Conservation (phyloP, 345 rosid genomes). For the Angophora floribunda region DNA sequence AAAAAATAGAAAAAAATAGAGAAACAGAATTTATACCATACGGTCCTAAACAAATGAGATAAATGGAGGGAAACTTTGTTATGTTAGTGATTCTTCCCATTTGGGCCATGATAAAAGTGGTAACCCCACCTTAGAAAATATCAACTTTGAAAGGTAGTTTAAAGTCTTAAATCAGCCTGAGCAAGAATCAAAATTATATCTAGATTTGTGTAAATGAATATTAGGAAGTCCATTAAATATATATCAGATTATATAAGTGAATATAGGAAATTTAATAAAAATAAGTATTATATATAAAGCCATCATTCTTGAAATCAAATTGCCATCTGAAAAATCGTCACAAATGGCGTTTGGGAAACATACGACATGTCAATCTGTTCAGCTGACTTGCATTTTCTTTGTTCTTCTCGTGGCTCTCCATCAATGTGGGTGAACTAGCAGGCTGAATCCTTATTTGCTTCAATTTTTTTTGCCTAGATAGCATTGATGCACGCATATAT, state of each 20-base stretch:
- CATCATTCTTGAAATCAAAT: too few species aligned
- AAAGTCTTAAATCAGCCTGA: not conserved
- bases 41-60: not conserved
- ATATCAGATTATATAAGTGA: too few species aligned
- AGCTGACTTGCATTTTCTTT: not conserved
- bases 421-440: not conserved
- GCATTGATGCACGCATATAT: too few species aligned
- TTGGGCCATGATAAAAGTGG: not conserved
- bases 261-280: too few species aligned
- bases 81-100: not conserved
- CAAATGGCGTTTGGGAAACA: not conserved
- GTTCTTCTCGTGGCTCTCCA: not conserved
- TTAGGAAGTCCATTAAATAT: not conserved
- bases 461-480: too few species aligned
- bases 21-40: too few species aligned
- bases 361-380: not conserved
- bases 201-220: not conserved
- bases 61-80: not conserved
- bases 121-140: too few species aligned
- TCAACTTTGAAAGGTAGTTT: not conserved
- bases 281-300: too few species aligned
- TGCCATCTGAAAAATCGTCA: too few species aligned
- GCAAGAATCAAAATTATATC: too few species aligned
- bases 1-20: too few species aligned
- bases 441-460: too few species aligned